Percentiles rank a stretch among this genome's conserved stretches.
phyloP scores from a whole-genome alignment of 768 basidiomycete genomes.

The Lentinula boryana region DNA sequence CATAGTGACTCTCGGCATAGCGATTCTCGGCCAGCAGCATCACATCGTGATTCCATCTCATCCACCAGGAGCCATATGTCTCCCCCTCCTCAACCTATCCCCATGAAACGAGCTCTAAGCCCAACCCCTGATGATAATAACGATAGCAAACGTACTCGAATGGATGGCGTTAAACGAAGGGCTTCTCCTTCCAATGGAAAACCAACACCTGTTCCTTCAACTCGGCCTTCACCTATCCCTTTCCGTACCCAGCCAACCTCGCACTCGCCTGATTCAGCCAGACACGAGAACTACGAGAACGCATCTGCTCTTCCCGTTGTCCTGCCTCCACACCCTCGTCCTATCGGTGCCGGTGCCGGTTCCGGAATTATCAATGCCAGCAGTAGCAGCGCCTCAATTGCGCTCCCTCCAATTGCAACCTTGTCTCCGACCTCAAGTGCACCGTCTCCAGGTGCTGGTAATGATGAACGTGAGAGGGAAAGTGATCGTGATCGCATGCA shows the following conservation, averaged over 20 bases:
- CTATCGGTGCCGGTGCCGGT: conserved; percentile 52
- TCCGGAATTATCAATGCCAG: conserved; percentile 16
- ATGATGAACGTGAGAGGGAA: conserved; percentile 7
- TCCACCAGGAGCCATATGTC: conserved; percentile 61
- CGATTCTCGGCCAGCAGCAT: conserved; percentile 39
- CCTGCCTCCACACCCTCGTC: conserved; percentile 71
- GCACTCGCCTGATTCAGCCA: conserved; percentile 58
- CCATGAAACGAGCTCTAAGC: conserved; percentile 66
- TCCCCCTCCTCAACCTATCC: conserved; percentile 40
- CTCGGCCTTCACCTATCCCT: conserved; percentile 65
- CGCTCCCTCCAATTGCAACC: conserved; percentile 67
- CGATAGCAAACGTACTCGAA: conserved; percentile 55
- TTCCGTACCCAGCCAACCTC: conserved; percentile 67
- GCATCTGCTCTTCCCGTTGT: conserved; percentile 53
- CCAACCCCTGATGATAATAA: conserved; percentile 54
- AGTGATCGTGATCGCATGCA: conserved; percentile 39
- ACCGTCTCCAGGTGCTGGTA: conserved; percentile 39
- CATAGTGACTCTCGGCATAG: conserved; percentile 45
- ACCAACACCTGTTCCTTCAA: conserved; percentile 52
- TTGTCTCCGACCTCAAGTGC: conserved; percentile 56
- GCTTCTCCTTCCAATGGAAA: conserved; percentile 42
- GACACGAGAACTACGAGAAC: conserved; percentile 47
- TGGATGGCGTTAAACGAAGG: conserved; percentile 48
- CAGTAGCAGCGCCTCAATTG: conserved; percentile 25
- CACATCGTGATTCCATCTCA: conserved; percentile 64